Percentiles rank a stretch among this genome's conserved stretches.
Conservation (phyloP, 352 stramenopile genomes). For the Phytophthora ohioensis region DNA sequence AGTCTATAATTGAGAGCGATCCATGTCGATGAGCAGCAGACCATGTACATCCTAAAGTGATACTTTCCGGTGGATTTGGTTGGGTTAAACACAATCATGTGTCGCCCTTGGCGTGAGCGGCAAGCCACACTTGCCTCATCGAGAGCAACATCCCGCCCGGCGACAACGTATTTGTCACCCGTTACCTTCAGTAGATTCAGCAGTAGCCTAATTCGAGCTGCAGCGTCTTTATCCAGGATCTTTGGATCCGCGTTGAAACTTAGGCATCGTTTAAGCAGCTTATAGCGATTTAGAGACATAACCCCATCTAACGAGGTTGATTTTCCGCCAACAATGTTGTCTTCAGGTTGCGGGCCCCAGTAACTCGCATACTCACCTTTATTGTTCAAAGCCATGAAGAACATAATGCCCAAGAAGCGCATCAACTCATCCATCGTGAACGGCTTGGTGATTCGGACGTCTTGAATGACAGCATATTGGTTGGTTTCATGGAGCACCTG, state of each 20-base stretch:
- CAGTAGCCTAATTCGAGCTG: neutral
- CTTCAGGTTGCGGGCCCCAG: neutral
- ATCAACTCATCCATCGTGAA: constrained; percentile 7
- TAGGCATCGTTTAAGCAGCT: neutral
- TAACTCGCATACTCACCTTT: constrained; percentile 10
- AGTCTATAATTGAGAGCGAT: constrained; percentile 4
- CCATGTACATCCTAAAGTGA: constrained; percentile 10
- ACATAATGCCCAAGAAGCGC: constrained; percentile 2
- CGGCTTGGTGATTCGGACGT: neutral
- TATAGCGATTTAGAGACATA: constrained; percentile 6
- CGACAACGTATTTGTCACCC: neutral
- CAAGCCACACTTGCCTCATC: constrained; percentile 3
- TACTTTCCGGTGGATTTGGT: constrained; percentile 7
- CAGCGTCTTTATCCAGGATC: neutral
- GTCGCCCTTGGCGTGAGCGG: constrained; percentile 8
- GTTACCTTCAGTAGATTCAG: constrained; percentile 1
- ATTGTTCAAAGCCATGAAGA: constrained; percentile 3
- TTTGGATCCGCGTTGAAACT: neutral
- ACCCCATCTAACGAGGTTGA: constrained; percentile 7
- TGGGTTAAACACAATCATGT: constrained; percentile 6
- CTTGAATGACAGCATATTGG: neutral
- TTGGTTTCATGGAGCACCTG: constrained; percentile 8
- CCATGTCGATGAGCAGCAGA: constrained; percentile 5
- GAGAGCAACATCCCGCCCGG: neutral
- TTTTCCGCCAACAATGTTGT: constrained; percentile 5